These are phyloP conservation scores for Drechslerella dactyloides DNA, from an alignment of 2,329 filamentous ascomycete genomes.

Conservation along the genomic window DNA sequence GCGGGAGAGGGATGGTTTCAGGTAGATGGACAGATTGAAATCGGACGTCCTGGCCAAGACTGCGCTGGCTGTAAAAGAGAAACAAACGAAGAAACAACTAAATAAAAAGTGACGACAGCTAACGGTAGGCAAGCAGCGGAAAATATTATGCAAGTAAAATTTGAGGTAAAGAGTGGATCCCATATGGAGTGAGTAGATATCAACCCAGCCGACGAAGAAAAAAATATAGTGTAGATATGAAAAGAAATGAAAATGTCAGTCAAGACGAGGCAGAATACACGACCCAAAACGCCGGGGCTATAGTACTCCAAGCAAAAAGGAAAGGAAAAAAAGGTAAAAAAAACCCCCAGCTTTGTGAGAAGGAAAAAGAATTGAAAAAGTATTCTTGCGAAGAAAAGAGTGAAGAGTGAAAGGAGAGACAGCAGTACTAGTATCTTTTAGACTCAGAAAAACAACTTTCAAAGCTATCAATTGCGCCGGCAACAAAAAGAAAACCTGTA, in stretches of 20 bases:
- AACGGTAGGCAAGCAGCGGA: not conserved
- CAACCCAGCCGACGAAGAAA: not conserved
- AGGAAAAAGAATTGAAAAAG: conserved; percentile 5
- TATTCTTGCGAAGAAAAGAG: conserved; percentile 19
- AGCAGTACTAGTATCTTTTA: conserved; percentile 16
- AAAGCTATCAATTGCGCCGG: conserved; percentile 39
- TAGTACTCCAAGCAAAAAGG: conserved; percentile 21
- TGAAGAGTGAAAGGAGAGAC: conserved; percentile 9
- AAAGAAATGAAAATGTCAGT: conserved; percentile 5
- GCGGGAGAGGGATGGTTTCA: conserved; percentile 24
- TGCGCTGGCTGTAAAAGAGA: conserved; percentile 2
- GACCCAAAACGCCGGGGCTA: conserved; percentile 48
- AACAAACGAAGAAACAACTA: conserved; percentile 16
- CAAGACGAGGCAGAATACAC: conserved; percentile 24
- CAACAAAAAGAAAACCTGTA: conserved; percentile 9
- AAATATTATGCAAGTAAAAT: not conserved
- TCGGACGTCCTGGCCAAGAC: not conserved
- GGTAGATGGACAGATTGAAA: conserved; percentile 26
- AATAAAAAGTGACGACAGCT: not conserved
- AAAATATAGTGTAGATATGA: conserved; percentile 1
- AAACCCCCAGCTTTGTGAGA: conserved; percentile 1
- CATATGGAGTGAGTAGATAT: not conserved
- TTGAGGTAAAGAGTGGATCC: not conserved
- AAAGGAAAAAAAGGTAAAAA: conserved; percentile 8
- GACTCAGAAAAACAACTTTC: conserved; percentile 6